phyloP scores from a whole-genome alignment of 164 flowering plant genomes.

The Litsea cubeba region DNA sequence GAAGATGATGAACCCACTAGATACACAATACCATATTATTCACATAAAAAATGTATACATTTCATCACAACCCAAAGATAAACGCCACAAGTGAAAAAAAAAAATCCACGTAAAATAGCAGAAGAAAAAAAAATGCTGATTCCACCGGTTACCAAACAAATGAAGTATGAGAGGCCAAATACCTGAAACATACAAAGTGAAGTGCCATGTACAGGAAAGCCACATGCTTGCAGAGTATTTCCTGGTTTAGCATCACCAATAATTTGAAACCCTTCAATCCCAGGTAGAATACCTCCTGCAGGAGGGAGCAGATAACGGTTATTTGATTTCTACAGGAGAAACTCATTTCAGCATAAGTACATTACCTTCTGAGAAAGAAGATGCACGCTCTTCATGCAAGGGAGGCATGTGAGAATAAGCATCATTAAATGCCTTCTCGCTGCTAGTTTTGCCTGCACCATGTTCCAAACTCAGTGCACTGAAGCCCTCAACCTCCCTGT shows the following conservation, averaged over 20 bases:
- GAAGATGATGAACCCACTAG: conserved; percentile 96
- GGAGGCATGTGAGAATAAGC: conserved; percentile 21
- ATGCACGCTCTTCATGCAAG: conserved; percentile 22
- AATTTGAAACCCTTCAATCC: conserved; percentile 85
- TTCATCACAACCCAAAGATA: neutral
- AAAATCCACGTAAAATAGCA: neutral
- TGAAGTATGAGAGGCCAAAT: conserved; percentile 1
- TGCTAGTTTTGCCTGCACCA: conserved; percentile 6
- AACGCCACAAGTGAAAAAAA: neutral
- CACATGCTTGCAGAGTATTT: conserved; percentile 74
- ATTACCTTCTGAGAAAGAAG: conserved; percentile 21
- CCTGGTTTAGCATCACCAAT: conserved; percentile 88
- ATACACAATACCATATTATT: conserved; percentile 14
- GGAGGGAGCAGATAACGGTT: neutral
- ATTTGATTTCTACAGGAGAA: neutral
- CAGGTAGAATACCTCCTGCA: conserved; percentile 48
- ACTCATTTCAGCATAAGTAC: neutral
- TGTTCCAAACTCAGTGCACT: conserved; percentile 3
- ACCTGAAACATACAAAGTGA: conserved; percentile 97
- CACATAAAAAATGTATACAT: conserved; percentile 1
- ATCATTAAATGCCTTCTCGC: conserved; percentile 18
- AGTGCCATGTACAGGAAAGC: conserved; percentile 81
- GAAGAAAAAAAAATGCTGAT: neutral
- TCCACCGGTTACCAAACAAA: neutral
- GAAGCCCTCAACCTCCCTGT: conserved; percentile 19